Base-by-base conservation (phyloP, 202 grass and related monocot genomes). In the Brachypodium distachyon region DNA sequence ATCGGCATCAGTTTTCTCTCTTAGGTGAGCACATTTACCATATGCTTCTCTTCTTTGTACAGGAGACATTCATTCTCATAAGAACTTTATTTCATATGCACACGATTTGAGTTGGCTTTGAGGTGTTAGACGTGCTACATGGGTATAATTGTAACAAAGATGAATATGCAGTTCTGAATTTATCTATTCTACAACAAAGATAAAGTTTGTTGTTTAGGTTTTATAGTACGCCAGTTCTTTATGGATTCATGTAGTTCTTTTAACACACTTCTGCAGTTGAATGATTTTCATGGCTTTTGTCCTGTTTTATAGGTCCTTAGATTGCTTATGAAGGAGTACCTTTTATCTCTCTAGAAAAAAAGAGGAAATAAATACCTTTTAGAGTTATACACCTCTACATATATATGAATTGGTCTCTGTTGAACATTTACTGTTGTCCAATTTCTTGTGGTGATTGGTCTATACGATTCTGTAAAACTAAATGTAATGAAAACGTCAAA, bases 1-100 rank as follows among this genome's bases (percentile, higher is more conserved):
- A 81, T 75, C 77, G 40, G 53, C 3, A 74, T 14, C 69, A 33
- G 17, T 46, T 61, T 78, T 79, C 54, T 40, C 23, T 84, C 64
- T 63, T 75, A 57, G 77, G 86, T 88, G 63, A 88, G 81, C 3
- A 31, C 7, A 8, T 38, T 44, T 66, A 52, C 13, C 27, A 8
- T 12, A 62, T 48, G 21, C 17, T 39, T 77, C 49, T 63, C 36
- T 58, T 39, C 19, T 23, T 72, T 67, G 17, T 33, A 59, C 27
- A 12, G 3, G 25, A 52, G 2, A 7, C 53, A 21, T 78, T 76
- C 3, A 21, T 67, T 32, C 67, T 3, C 28, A 13, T 60, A 22
- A 46, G 26, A 60, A 22, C 3, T 60, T 46, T 25, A 8, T 42
- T 56, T 78, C 48, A 18, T 17, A 64, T 65, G 49, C 36, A 10